phyloP scores from a whole-genome alignment of 2,329 filamentous ascomycete species.

The Pseudocercospora macadamiae region DNA sequence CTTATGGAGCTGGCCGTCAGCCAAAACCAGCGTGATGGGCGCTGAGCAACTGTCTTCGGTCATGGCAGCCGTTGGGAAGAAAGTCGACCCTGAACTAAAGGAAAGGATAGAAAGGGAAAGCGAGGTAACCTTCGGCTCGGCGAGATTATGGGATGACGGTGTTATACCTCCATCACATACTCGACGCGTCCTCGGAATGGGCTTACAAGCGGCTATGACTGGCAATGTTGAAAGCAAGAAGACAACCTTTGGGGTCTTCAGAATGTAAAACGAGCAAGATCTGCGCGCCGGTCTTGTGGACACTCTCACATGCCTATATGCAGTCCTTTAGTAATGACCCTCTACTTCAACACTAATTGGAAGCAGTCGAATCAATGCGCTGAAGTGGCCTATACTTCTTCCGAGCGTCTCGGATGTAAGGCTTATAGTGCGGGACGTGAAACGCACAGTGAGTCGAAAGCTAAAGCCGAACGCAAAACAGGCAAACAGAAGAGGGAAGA shows the following conservation, averaged over 20 bases:
- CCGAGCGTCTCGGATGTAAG: slow-evolving; percentile 6
- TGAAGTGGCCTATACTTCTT: slow-evolving; percentile 7
- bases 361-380: neutral
- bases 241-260: slow-evolving; percentile 44
- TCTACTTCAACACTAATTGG: slow-evolving; percentile 6
- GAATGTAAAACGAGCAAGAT: slow-evolving; percentile 36
- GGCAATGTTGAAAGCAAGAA: slow-evolving; percentile 39
- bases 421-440: slow-evolving; percentile 1
- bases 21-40: slow-evolving; percentile 96
- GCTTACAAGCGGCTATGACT: slow-evolving; percentile 48
- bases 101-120: slow-evolving; percentile 87
- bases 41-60: slow-evolving; percentile 87
- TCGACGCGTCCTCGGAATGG: slow-evolving; percentile 52
- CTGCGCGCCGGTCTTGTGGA: neutral
- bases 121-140: slow-evolving; percentile 84
- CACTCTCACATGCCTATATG: slow-evolving; percentile 7
- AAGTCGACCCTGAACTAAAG: slow-evolving; percentile 77
- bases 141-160: slow-evolving; percentile 77
- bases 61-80: slow-evolving; percentile 91
- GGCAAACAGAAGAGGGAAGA: neutral
- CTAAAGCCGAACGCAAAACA: neutral
- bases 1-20: slow-evolving; percentile 96
- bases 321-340: neutral
- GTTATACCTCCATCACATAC: slow-evolving; percentile 56
- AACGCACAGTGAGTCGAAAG: slow-evolving; percentile 2